Base-by-base conservation (phyloP, 495 filamentous ascomycete genomes). In the Penicillium mononematosum region DNA sequence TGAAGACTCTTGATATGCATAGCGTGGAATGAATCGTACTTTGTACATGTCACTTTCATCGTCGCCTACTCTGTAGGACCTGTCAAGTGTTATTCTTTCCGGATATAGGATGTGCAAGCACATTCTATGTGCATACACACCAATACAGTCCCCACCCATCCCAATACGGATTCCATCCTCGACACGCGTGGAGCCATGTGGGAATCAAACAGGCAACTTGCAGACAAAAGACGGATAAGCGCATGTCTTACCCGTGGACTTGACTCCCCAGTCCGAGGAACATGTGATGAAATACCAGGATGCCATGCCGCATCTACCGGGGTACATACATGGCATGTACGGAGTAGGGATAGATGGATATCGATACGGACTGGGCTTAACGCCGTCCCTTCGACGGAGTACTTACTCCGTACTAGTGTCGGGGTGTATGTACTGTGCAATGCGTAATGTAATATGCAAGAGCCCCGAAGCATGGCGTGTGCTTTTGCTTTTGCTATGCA, bases 111-210 rank as follows among this genome's bases (percentile, higher is more conserved):
- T 9, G 2, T 17, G 9, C 36, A n/a, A 5, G 4, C 11, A 4
- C 16, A 24, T 9, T 44, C 24, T 8, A 36, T 3, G 25, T 24
- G 9, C 17, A 36, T 19, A 50, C 19, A 38, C 16, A 38, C 32
- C 31, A 12, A 29, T 8, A 29, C 10, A 17, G 20, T 38, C 47
- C 11, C 29, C 12, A 12, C 3, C 29, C 1, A 11, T 8, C n/a
- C 8, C 3, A 25, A 25, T 25, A 25, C 24, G 24, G 24, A 25
- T 3, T 24, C 24, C 24, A 55, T 11, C 43, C 53, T 44, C 32
- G 43, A 46, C 19, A 14, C 52, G n/a, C 53, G 34, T 47, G 53
- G 32, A 55, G n/a, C 53, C 53, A 55, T 55, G 53, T 55, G 53
- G 53, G 16, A 46, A 36, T 24, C 43, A 14, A 24, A n/a, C 42